Base-by-base conservation (phyloP, 768 basidiomycete genomes). In the Tylopilus plumbeoviolaceoides region DNA sequence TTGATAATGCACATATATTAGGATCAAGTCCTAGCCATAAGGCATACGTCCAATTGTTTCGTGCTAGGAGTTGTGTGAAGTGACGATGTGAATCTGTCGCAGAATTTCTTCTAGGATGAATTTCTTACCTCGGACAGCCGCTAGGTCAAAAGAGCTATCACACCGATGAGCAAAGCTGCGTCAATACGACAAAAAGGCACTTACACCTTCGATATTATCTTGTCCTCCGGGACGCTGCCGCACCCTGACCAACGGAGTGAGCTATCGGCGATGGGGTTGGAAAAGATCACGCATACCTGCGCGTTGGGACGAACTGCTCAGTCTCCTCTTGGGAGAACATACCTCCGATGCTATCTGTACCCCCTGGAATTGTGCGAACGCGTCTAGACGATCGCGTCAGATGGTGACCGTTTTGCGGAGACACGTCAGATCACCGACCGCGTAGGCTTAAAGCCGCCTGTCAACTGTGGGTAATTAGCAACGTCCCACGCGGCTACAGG, bases 221-320 rank as follows among this genome's bases (percentile, higher is more conserved):
- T 75, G 64, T 23, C 86, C 86, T 59, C 86, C 86, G 30, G 86
- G 86, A 41, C 76, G 77, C 66, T 88, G 76, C 54, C 84, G 75
- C 30, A 88, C 86, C 52, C 85, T 88, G 46, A 40, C 8, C 35
- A 31, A 42, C 15, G 18, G 28, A 1, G 36, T 40, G 28, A 50
- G 7, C 52, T 33, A 48, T 9, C 7, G 6, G 21, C 4, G 5
- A 36, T 5, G 43, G 12, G 30, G 20, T 1, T 20, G 10, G 17
- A 18, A 8, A 54, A 47, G 44, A 28, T 10, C 33, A 38, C 38
- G 27, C 72, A 21, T 68, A 84, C 87, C 81, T 78, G 60, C 87
- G 82, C 17, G 86, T 85, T 5, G 87, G 87, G 59, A 82, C 80
- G 65, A 86, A 89, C 51, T 76, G 73, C 23, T 77, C 72, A 18